These are phyloP conservation scores for Pichia sp. DNA, from an alignment of 1,139 yeast species.

Conservation along the genomic window DNA sequence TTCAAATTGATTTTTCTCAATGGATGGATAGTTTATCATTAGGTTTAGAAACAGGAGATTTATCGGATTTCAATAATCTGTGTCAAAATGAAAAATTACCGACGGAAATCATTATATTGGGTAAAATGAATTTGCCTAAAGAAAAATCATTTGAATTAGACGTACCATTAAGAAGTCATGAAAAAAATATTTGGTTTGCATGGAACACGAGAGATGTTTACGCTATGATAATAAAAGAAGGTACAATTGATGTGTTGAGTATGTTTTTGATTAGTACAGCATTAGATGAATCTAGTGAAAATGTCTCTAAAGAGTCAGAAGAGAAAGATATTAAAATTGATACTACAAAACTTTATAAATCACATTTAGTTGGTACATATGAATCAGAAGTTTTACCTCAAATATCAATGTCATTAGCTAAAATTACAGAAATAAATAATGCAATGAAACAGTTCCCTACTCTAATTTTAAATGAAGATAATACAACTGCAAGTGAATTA, in stretches of 20 bases:
- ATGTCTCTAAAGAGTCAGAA: background rate
- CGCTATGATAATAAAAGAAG: conserved; percentile 15
- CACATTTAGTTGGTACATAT: conserved; percentile 8
- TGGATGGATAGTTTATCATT: conserved; percentile 24
- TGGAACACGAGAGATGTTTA: conserved; percentile 23
- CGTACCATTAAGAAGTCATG: conserved; percentile 15
- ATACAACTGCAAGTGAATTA: conserved; percentile 16
- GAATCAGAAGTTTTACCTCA: conserved; percentile 9
- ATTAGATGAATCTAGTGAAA: background rate
- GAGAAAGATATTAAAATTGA: background rate
- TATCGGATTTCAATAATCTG: conserved; percentile 13
- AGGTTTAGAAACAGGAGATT: conserved; percentile 18
- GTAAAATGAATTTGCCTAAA: conserved; percentile 15
- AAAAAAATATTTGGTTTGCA: conserved; percentile 20
- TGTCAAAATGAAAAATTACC: conserved; percentile 17
- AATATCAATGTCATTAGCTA: conserved; percentile 8
- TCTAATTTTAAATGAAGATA: conserved; percentile 12
- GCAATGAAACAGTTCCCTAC: conserved; percentile 11
- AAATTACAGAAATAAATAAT: conserved; percentile 15
- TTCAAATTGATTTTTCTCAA: conserved; percentile 25
- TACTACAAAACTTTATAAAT: background rate
- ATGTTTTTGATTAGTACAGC: conserved; percentile 7
- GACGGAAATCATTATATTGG: conserved; percentile 20
- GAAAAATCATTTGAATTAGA: background rate
- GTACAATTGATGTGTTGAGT: conserved; percentile 1